Evolutionary conservation across 1,139 yeast species (phyloP).

Genomic region (Protomyces lactucae-debilis): DNA sequence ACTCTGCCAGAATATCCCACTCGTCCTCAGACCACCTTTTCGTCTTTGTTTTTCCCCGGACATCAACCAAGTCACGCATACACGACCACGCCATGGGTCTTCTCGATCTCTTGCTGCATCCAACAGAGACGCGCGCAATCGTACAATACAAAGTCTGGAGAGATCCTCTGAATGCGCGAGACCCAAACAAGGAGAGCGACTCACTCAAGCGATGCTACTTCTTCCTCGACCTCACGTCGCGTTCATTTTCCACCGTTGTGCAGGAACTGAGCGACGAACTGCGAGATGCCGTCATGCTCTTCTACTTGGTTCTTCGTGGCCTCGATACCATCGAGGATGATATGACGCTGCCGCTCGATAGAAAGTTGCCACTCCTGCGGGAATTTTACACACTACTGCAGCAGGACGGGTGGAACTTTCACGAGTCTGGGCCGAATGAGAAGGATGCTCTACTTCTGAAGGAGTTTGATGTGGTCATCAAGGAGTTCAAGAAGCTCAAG

Average conservation of each 20-base stretch:
- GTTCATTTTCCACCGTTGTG: constrained; percentile 91
- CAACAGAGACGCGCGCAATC: constrained; percentile 33
- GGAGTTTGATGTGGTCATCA: constrained; percentile 63
- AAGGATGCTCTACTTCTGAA: constrained; percentile 74
- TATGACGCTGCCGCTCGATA: constrained; percentile 68
- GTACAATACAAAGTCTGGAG: constrained; percentile 35
- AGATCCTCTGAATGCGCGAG: constrained; percentile 52
- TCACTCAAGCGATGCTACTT: constrained; percentile 63
- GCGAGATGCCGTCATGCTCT: constrained; percentile 72
- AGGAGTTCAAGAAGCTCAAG: constrained; percentile 67
- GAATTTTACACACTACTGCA: constrained; percentile 59
- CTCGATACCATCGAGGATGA: constrained; percentile 97
- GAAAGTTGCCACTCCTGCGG: constrained; percentile 72
- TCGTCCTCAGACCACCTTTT: background rate
- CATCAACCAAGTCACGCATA: no score
- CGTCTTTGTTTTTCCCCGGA: no score
- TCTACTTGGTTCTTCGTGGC: constrained; percentile 81
- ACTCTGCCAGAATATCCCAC: no score
- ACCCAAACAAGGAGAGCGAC: constrained; percentile 45
- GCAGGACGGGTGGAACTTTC: constrained; percentile 71
- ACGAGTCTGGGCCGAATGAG: constrained; percentile 67
- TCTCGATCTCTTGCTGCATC: constrained; percentile 13
- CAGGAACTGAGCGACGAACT: constrained; percentile 86
- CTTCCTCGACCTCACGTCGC: constrained; percentile 64
- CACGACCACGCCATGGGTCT: constrained; percentile 7